These are phyloP conservation scores for Cicer cuneatum DNA, from an alignment of 306 rosid species.

Conservation along the genomic window DNA sequence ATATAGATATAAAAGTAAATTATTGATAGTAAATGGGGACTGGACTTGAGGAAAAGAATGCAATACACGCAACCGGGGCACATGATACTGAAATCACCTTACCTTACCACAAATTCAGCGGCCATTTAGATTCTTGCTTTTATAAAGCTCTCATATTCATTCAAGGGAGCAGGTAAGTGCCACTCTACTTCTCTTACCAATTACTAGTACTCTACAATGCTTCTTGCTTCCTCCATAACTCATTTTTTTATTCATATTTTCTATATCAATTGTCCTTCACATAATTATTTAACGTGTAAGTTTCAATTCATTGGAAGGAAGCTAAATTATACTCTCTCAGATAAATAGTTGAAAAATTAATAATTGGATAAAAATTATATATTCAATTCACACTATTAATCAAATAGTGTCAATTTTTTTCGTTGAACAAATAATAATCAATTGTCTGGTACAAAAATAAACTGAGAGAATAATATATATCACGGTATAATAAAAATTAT, in stretches of 20 bases:
- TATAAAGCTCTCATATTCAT: slow-evolving; percentile 26
- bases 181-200: neutral
- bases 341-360: too few relatives aligned
- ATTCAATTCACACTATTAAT: too few relatives aligned
- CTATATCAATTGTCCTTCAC: neutral
- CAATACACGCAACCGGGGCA: slow-evolving; percentile 52
- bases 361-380: too few relatives aligned
- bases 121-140: slow-evolving; percentile 47
- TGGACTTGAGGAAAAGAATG: neutral
- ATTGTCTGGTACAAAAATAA: too few relatives aligned
- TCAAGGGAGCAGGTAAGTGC: slow-evolving; percentile 41
- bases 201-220: neutral
- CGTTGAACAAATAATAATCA: too few relatives aligned
- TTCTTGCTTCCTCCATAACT: neutral
- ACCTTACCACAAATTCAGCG: slow-evolving; percentile 39
- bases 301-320: neutral
- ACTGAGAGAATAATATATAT: too few relatives aligned
- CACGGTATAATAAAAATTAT: neutral
- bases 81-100: slow-evolving; percentile 45
- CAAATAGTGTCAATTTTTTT: too few relatives aligned
- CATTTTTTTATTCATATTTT: neutral
- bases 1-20: too few relatives aligned
- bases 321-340: neutral
- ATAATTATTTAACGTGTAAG: neutral
- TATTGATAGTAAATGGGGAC: too few relatives aligned